phyloP scores from a whole-genome alignment of 1,284 basidiomycete species.

The Heterobasidion annosum region DNA sequence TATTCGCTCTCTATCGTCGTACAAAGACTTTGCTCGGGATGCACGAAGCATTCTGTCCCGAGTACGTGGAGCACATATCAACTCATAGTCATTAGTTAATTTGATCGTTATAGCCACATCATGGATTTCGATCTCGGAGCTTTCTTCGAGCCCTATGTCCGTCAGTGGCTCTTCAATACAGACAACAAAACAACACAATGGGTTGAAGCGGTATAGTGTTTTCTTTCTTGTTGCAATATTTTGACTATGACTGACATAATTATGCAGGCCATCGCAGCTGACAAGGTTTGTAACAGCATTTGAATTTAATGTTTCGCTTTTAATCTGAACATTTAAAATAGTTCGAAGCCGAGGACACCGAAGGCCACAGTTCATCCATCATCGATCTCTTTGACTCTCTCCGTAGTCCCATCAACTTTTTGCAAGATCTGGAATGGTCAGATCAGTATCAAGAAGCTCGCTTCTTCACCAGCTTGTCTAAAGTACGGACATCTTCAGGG shows the following conservation, averaged over 20 bases:
- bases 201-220: slow-evolving; percentile 68
- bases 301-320: neutral
- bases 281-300: slow-evolving; percentile 52
- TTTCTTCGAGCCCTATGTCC: slow-evolving; percentile 87
- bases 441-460: slow-evolving; percentile 84
- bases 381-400: slow-evolving; percentile 94
- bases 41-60: slow-evolving; percentile 73
- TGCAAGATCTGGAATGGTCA: slow-evolving; percentile 88
- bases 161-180: slow-evolving; percentile 85
- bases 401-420: slow-evolving; percentile 82
- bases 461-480: slow-evolving; percentile 83
- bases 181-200: slow-evolving; percentile 89
- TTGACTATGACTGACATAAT: neutral
- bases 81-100: neutral
- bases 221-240: slow-evolving; percentile 1
- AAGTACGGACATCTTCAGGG: slow-evolving; percentile 35
- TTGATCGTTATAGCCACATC: slow-evolving; percentile 31
- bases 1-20: slow-evolving; percentile 79
- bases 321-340: slow-evolving; percentile 20
- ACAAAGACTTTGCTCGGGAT: slow-evolving; percentile 68
- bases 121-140: slow-evolving; percentile 58
- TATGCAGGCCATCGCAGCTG: slow-evolving; percentile 71
- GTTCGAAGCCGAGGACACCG: slow-evolving; percentile 80
- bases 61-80: slow-evolving; percentile 33
- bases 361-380: slow-evolving; percentile 92